These are phyloP conservation scores for Emergomyces pasteurianus DNA, from an alignment of 2,329 filamentous ascomycete species.

Conservation along the genomic window DNA sequence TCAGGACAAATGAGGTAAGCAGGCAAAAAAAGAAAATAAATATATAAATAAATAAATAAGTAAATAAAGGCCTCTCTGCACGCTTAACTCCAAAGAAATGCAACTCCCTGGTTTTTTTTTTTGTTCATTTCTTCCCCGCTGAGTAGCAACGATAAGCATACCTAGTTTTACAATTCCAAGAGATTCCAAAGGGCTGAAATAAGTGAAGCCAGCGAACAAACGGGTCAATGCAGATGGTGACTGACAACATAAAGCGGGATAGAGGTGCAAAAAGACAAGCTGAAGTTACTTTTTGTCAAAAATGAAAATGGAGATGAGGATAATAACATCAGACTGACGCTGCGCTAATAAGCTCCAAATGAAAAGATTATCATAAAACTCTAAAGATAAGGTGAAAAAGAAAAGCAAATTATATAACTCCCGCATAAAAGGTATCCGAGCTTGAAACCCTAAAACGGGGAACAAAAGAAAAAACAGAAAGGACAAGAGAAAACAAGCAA, in stretches of 20 bases:
- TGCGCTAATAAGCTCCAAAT: neutral
- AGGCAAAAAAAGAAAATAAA: neutral
- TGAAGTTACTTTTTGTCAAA: neutral
- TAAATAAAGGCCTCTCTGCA: neutral
- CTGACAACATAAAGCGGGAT: neutral
- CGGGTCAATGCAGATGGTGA: neutral
- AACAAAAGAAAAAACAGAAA: neutral
- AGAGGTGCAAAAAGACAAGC: neutral
- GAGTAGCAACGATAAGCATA: neutral
- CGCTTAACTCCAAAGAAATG: neutral
- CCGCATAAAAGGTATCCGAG: neutral
- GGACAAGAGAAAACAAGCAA: too few species aligned
- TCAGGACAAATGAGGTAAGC: too few species aligned
- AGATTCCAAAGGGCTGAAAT: neutral
- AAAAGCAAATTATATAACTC: neutral
- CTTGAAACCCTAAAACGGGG: neutral
- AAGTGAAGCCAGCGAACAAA: neutral
- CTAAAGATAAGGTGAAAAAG: neutral
- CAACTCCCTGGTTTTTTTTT: neutral
- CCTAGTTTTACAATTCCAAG: neutral
- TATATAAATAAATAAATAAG: neutral
- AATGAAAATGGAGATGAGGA: neutral
- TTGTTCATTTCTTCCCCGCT: neutral
- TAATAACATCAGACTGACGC: neutral
- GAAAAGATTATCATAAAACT: neutral